Evolutionary conservation across 2,329 filamentous ascomycete species (phyloP).

Genomic region (Dactylonectria macrodidyma): DNA sequence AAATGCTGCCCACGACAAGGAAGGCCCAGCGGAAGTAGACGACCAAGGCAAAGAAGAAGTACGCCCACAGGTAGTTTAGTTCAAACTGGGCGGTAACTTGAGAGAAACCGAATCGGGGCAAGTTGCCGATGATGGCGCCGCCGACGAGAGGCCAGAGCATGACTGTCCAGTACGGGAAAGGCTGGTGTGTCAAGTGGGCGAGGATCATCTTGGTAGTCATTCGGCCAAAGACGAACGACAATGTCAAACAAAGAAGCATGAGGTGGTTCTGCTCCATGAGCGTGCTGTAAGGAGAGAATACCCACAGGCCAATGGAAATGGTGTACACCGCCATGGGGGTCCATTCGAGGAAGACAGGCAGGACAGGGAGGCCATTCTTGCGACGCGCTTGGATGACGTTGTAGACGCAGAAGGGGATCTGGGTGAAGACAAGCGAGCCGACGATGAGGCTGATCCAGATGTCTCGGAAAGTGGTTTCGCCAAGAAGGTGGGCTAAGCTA

Average conservation of each 20-base stretch:
- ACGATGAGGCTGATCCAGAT: conserved; percentile 86
- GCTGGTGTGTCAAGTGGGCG: conserved; percentile 91
- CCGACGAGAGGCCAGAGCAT: conserved; percentile 90
- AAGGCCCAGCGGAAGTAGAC: conserved; percentile 96
- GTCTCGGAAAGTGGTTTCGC: conserved; percentile 83
- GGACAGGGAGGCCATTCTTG: conserved; percentile 78
- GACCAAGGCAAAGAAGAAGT: conserved; percentile 86
- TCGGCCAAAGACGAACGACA: conserved; percentile 97
- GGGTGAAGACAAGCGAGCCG: conserved; percentile 75
- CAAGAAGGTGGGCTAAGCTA: conserved; percentile 72
- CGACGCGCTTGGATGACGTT: conserved; percentile 87
- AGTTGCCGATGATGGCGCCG: conserved; percentile 86
- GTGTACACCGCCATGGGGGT: conserved; percentile 90
- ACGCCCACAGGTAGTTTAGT: conserved; percentile 85
- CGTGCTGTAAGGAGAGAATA: conserved; percentile 90
- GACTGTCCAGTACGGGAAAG: conserved; percentile 97
- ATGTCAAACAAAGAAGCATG: conserved; percentile 90
- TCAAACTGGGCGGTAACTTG: conserved; percentile 77
- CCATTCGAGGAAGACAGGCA: conserved; percentile 94
- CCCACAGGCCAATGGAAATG: conserved; percentile 82
- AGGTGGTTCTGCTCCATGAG: conserved; percentile 89
- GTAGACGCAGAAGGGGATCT: conserved; percentile 90
- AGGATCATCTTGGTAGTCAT: conserved; percentile 99
- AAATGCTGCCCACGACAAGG: conserved; percentile 92
- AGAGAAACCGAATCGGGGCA: conserved; percentile 82